phyloP scores from a whole-genome alignment of 2,329 filamentous ascomycete genomes.

The Sclerotinia borealis region DNA sequence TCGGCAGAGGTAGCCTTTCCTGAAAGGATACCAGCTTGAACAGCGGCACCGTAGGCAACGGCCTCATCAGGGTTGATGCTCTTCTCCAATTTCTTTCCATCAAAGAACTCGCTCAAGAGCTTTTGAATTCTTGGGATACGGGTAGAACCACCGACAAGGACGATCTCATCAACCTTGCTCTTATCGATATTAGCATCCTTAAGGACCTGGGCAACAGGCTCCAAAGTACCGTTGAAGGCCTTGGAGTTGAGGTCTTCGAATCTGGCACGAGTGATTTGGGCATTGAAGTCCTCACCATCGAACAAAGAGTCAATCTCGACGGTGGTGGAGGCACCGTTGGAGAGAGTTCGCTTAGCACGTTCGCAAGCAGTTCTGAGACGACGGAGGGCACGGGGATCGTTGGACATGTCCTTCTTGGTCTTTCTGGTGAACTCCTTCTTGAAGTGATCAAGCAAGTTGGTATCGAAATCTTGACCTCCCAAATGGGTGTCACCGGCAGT shows the following conservation, averaged over 20 bases:
- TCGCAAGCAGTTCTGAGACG: constrained; percentile 97
- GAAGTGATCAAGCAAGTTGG: constrained; percentile 91
- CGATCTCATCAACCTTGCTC: constrained; percentile 92
- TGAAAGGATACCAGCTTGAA: constrained; percentile 97
- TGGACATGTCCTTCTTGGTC: constrained; percentile 71
- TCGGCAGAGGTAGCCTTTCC: constrained; percentile 96
- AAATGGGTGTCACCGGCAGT: constrained; percentile 96
- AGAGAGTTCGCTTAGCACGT: constrained; percentile 98
- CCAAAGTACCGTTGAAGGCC: constrained; percentile 87
- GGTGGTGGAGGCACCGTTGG: constrained; percentile 93
- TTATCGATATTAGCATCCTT: constrained; percentile 89
- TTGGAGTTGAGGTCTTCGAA: constrained; percentile 98
- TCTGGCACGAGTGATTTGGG: constrained; percentile 94
- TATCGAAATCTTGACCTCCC: constrained; percentile 95
- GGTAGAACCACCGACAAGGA: constrained; percentile 96
- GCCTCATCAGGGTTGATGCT: constrained; percentile 99
- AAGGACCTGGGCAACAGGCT: constrained; percentile 93
- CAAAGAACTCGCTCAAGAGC: constrained; percentile 97
- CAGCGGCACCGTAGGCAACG: constrained; percentile 96
- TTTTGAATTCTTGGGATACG: constrained; percentile 99
- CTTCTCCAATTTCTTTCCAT: constrained; percentile 99
- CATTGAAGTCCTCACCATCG: constrained; percentile 95
- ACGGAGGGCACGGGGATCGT: constrained; percentile 86
- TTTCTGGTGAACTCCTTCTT: constrained; percentile 88
- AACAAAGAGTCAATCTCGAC: constrained; percentile 99